Conservation (phyloP, 1,284 basidiomycete species). For the Afroboletus lepidellus region DNA sequence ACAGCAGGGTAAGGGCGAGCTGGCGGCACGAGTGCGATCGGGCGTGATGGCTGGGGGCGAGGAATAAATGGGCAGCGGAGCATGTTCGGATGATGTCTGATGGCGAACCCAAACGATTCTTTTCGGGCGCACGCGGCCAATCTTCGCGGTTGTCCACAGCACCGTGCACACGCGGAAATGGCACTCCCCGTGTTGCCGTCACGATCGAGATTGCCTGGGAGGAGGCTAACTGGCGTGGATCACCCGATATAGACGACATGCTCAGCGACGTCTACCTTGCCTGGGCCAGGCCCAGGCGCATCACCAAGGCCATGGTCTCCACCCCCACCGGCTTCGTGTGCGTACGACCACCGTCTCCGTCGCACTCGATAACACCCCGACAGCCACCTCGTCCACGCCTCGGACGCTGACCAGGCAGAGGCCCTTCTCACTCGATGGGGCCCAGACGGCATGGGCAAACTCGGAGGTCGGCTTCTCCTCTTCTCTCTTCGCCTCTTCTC, state of each 20-base stretch:
- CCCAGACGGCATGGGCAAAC: conserved; percentile 86
- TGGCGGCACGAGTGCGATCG: conserved; percentile 36
- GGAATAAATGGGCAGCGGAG: conserved; percentile 34
- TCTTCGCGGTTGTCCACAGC: conserved; percentile 30
- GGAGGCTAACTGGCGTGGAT: conserved; percentile 3
- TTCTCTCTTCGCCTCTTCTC: conserved; percentile 24
- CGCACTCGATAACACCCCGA: conserved; percentile 20
- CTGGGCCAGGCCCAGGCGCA: conserved; percentile 51
- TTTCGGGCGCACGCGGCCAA: conserved; percentile 20
- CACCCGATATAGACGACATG: background rate
- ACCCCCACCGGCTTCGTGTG: conserved; percentile 83
- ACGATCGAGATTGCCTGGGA: conserved; percentile 9
- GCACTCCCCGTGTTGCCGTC: conserved; percentile 34
- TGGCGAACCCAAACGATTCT: conserved; percentile 19
- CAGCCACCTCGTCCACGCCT: conserved; percentile 92
- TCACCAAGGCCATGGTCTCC: conserved; percentile 87
- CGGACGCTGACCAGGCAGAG: conserved; percentile 89
- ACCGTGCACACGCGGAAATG: conserved; percentile 42
- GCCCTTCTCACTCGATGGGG: conserved; percentile 89
- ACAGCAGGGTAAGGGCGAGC: conserved; percentile 38
- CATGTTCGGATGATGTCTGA: conserved; percentile 30
- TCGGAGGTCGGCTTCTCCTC: conserved; percentile 65
- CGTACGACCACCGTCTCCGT: conserved; percentile 34
- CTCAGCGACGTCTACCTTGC: background rate
- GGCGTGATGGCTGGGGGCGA: conserved; percentile 26